Percentiles rank a stretch among this genome's conserved stretches.
These are phyloP conservation scores for Paraphaeosphaeria sporulosa DNA, from an alignment of 2,329 filamentous ascomycete genomes.

Conservation along the genomic window DNA sequence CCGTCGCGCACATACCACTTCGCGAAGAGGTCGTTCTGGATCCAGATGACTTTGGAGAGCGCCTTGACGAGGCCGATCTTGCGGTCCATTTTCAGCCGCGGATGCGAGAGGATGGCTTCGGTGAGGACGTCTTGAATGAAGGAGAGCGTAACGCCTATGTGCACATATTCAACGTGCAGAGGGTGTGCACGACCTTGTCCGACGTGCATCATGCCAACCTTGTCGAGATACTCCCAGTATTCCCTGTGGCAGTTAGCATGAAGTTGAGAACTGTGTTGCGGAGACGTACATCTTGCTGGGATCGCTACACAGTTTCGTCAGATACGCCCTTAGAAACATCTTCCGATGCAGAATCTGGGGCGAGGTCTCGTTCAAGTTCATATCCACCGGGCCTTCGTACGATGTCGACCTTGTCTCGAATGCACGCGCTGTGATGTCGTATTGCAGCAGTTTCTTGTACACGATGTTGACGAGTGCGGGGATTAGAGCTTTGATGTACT, in stretches of 20 bases:
- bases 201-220: slow-evolving; percentile 87
- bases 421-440: slow-evolving; percentile 82
- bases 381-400: slow-evolving; percentile 72
- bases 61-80: slow-evolving; percentile 80
- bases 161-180: slow-evolving; percentile 81
- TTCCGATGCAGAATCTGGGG: slow-evolving; percentile 80
- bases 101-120: slow-evolving; percentile 77
- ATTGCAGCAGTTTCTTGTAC: slow-evolving; percentile 80
- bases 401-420: slow-evolving; percentile 69
- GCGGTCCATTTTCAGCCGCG: slow-evolving; percentile 68
- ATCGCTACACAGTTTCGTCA: slow-evolving; percentile 77
- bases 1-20: slow-evolving; percentile 79
- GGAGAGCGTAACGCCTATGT: slow-evolving; percentile 74
- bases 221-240: slow-evolving; percentile 85
- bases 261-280: neutral
- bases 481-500: slow-evolving; percentile 83
- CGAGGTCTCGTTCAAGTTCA: slow-evolving; percentile 69
- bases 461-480: slow-evolving; percentile 85
- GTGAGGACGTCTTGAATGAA: slow-evolving; percentile 81
- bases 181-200: slow-evolving; percentile 75
- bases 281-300: slow-evolving; percentile 65
- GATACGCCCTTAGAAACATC: slow-evolving; percentile 63
- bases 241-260: slow-evolving; percentile 48
- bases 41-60: slow-evolving; percentile 83
- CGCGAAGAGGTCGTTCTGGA: slow-evolving; percentile 87